These are phyloP conservation scores for Aspergillus terreus DNA, from an alignment of 2,329 filamentous ascomycete species.

Conservation along the genomic window DNA sequence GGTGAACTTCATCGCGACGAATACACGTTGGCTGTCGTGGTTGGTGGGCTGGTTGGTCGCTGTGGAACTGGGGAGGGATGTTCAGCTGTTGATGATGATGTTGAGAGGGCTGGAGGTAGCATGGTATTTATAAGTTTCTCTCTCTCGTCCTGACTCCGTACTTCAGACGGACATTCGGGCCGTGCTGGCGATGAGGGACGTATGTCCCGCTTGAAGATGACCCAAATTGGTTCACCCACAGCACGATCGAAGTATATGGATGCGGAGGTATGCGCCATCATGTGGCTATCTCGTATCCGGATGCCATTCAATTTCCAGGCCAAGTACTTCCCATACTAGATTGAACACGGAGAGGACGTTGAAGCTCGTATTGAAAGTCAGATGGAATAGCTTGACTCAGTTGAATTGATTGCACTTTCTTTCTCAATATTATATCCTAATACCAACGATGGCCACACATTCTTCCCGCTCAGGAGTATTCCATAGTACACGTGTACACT, in stretches of 20 bases:
- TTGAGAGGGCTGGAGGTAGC: not conserved
- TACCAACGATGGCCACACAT: no score
- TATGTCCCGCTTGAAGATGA: not conserved
- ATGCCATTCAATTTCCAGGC: not conserved
- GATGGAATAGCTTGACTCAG: not conserved
- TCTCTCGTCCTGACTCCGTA: not conserved
- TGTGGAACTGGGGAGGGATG: not conserved
- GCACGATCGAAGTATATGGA: not conserved
- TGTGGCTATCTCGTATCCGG: not conserved
- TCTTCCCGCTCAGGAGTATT: no score
- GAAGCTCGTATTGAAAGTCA: not conserved
- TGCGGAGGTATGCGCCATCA: not conserved
- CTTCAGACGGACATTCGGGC: not conserved
- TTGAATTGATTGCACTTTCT: not conserved
- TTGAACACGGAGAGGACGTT: not conserved
- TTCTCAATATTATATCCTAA: no score
- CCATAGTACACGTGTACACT: no score
- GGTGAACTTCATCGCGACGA: not conserved
- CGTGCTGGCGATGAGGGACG: not conserved
- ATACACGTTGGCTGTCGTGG: not conserved
- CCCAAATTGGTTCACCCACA: not conserved
- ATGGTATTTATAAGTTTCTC: not conserved
- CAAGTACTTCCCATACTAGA: not conserved
- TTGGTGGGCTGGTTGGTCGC: not conserved
- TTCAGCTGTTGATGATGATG: not conserved